A percentile compares a stretch with the other conserved stretches of the same genome.
phyloP scores from a whole-genome alignment of 2,329 filamentous ascomycete genomes.

The Hypomyces rosellus region DNA sequence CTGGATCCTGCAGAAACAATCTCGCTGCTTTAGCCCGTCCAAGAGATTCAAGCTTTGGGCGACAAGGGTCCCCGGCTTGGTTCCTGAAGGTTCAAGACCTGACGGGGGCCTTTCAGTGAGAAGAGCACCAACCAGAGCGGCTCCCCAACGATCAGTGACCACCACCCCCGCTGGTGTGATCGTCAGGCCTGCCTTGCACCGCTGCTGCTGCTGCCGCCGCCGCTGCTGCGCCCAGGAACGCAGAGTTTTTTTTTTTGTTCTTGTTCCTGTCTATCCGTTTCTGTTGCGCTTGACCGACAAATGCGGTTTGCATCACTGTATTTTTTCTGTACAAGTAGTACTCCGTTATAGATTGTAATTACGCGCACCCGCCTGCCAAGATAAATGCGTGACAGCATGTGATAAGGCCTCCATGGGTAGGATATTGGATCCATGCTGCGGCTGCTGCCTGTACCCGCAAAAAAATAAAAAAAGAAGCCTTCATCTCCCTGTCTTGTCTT shows the following conservation, averaged over 20 bases:
- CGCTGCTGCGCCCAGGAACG: too few relatives aligned
- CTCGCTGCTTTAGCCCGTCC: constrained; percentile 6
- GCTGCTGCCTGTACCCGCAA: too few relatives aligned
- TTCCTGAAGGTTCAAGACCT: constrained; percentile 3
- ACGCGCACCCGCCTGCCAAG: too few relatives aligned
- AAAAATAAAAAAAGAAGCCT: too few relatives aligned
- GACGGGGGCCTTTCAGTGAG: too few relatives aligned
- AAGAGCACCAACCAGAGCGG: not conserved
- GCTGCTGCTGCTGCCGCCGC: too few relatives aligned
- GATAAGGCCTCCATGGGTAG: too few relatives aligned
- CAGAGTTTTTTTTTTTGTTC: not conserved
- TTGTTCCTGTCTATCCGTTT: too few relatives aligned
- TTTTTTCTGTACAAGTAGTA: not conserved
- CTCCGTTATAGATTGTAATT: too few relatives aligned
- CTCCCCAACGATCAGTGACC: not conserved
- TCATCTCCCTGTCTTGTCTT: not conserved
- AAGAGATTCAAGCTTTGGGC: constrained; percentile 4
- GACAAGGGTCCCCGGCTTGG: constrained; percentile 4
- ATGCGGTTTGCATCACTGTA: too few relatives aligned
- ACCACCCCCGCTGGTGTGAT: not conserved
- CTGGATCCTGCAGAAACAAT: constrained; percentile 8
- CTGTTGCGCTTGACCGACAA: not conserved
- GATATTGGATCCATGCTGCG: too few relatives aligned
- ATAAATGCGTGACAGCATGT: too few relatives aligned
- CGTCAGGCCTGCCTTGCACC: not conserved